Percentiles rank a stretch among this genome's conserved stretches.
These are phyloP conservation scores for Meredithiella fracta DNA, from an alignment of 2,329 filamentous ascomycete genomes.

Conservation along the genomic window DNA sequence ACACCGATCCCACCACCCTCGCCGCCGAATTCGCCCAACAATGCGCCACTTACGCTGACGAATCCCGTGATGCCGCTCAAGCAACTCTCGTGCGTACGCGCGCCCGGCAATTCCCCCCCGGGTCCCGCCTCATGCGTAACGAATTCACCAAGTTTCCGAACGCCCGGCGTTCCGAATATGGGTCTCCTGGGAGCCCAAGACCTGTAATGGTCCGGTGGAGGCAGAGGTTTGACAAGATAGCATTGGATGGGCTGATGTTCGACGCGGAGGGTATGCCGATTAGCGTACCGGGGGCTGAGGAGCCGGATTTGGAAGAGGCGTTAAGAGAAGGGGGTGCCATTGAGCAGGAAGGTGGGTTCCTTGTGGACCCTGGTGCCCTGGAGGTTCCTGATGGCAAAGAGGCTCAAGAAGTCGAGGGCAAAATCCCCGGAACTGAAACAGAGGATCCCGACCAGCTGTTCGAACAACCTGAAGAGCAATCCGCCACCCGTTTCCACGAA, in stretches of 20 bases:
- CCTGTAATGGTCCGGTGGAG: not conserved
- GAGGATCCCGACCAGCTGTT: not conserved
- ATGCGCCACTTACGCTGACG: not conserved
- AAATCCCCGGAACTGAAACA: not conserved
- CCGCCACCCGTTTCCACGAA: not conserved
- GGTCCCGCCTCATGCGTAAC: not conserved
- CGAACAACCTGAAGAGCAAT: not conserved
- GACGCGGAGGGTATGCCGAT: constrained; percentile 5
- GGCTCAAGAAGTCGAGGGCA: not conserved
- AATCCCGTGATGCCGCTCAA: not conserved
- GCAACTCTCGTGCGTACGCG: not conserved
- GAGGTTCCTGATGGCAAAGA: not conserved
- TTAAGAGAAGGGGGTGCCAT: too few species aligned
- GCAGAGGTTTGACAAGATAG: constrained; percentile 7
- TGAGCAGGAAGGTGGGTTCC: not conserved
- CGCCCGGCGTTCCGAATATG: not conserved
- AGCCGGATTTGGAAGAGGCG: not conserved
- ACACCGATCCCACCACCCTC: not conserved
- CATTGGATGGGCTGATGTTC: constrained; percentile 11
- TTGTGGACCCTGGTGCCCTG: too few species aligned
- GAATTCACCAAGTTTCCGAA: not conserved
- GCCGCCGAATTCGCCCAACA: not conserved
- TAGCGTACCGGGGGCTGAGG: not conserved
- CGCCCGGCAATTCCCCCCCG: not conserved
- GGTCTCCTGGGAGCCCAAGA: not conserved